These are phyloP conservation scores for Ceriops tagal DNA, from an alignment of 345 rosid species.

Conservation along the genomic window DNA sequence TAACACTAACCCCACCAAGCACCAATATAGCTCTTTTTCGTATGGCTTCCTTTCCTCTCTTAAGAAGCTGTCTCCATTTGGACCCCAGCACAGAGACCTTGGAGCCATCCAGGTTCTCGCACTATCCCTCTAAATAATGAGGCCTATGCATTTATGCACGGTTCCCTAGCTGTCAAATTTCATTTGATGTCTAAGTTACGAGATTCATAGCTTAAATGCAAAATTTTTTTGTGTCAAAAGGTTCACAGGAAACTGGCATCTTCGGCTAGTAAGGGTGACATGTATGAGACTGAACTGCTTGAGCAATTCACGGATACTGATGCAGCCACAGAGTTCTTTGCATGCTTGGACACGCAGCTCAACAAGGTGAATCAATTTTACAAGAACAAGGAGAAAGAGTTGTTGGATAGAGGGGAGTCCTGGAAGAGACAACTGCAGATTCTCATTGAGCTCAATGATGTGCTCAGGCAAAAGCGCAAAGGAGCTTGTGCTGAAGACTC, in stretches of 20 bases:
- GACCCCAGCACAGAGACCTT: conserved; percentile 44
- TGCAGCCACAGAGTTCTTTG: conserved; percentile 72
- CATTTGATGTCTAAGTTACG: too few relatives aligned
- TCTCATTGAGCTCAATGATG: conserved; percentile 63
- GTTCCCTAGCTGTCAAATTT: too few relatives aligned
- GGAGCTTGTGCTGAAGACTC: conserved; percentile 49
- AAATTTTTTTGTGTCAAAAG: conserved; percentile 28
- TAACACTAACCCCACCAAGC: conserved; percentile 18
- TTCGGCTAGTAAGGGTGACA: conserved; percentile 55
- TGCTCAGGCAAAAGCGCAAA: conserved; percentile 51
- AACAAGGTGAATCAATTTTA: conserved; percentile 93
- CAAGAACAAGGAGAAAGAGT: conserved; percentile 76
- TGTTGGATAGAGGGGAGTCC: conserved; percentile 80
- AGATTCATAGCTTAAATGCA: neutral
- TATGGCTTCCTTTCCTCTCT: conserved; percentile 43
- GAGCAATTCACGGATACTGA: conserved; percentile 79
- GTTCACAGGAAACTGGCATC: conserved; percentile 75
- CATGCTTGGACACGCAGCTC: conserved; percentile 75
- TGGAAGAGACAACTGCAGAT: conserved; percentile 86
- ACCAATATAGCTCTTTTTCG: conserved; percentile 21
- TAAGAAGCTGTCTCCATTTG: conserved; percentile 39
- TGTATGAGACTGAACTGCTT: conserved; percentile 79
- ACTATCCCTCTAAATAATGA: neutral
- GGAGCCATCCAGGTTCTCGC: conserved; percentile 68
- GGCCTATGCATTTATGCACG: too few relatives aligned